A percentile compares a stretch with the other conserved stretches of the same genome.
phyloP scores from a whole-genome alignment of 176 grass and related monocot genomes.

The Bromus sterilis region DNA sequence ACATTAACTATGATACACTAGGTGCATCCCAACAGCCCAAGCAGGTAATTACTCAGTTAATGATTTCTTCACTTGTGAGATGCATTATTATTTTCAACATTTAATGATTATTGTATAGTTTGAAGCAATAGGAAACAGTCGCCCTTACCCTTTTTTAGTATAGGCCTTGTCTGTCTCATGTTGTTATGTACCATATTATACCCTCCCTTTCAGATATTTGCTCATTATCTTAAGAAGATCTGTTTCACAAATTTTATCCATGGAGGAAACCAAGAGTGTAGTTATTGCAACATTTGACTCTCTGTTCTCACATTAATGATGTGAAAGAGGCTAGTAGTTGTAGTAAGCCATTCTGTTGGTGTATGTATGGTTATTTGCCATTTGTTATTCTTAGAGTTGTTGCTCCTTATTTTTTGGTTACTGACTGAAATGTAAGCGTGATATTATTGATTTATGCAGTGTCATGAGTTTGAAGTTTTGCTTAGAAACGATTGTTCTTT shows the following conservation, averaged over 20 bases:
- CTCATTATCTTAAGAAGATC: background rate
- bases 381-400: background rate
- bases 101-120: slow-evolving; percentile 1
- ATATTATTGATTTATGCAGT: slow-evolving; percentile 26
- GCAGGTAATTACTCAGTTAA: slow-evolving; percentile 48
- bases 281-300: background rate
- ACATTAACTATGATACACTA: slow-evolving; percentile 28
- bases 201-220: background rate
- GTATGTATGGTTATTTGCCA: background rate
- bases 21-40: slow-evolving; percentile 50
- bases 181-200: background rate
- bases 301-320: background rate
- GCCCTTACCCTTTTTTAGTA: background rate
- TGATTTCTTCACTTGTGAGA: background rate
- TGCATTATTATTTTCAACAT: background rate
- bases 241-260: background rate
- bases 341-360: background rate
- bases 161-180: background rate
- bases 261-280: background rate
- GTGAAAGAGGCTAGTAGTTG: background rate
- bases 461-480: slow-evolving; percentile 1
- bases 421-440: background rate
- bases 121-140: background rate
- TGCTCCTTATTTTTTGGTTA: background rate
- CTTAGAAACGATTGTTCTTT: background rate